Conservation (phyloP, 495 filamentous ascomycete species). For the Wilcoxina mikolae region DNA sequence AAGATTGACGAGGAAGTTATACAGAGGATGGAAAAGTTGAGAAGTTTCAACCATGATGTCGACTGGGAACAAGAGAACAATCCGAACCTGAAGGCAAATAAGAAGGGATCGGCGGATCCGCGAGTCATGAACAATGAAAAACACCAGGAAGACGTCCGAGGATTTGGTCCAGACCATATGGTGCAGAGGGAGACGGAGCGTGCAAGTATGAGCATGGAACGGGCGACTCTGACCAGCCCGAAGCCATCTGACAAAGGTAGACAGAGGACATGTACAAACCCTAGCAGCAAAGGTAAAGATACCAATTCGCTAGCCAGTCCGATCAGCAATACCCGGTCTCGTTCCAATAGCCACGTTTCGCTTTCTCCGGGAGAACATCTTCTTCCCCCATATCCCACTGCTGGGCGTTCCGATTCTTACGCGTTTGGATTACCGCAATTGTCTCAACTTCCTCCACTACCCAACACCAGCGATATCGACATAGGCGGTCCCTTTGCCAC, state of each 20-base stretch:
- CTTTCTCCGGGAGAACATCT: neutral
- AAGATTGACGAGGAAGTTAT: slow-evolving; percentile 48
- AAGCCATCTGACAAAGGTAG: neutral
- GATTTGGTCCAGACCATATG: slow-evolving; percentile 53
- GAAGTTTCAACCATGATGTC: slow-evolving; percentile 76
- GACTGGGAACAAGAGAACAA: slow-evolving; percentile 53
- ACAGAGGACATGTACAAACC: neutral
- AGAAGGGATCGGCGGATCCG: slow-evolving; percentile 46
- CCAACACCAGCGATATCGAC: slow-evolving; percentile 60
- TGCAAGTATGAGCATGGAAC: slow-evolving; percentile 3
- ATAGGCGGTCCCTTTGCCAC: slow-evolving; percentile 47
- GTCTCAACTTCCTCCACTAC: slow-evolving; percentile 52
- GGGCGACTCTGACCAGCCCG: slow-evolving; percentile 1
- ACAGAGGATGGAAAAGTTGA: slow-evolving; percentile 44
- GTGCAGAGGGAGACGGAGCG: slow-evolving; percentile 11
- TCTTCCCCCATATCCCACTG: slow-evolving; percentile 38
- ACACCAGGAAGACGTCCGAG: slow-evolving; percentile 62
- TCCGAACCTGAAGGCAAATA: slow-evolving; percentile 44
- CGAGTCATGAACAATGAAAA: slow-evolving; percentile 47
- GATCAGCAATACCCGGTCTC: neutral
- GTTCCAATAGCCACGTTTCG: neutral
- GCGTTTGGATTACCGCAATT: slow-evolving; percentile 43
- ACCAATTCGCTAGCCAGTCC: neutral
- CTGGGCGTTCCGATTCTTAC: slow-evolving; percentile 38
- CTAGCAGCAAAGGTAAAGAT: neutral